Evolutionary conservation across 1,284 basidiomycete species (phyloP).

Genomic region (Pseudozyma thailandica): DNA sequence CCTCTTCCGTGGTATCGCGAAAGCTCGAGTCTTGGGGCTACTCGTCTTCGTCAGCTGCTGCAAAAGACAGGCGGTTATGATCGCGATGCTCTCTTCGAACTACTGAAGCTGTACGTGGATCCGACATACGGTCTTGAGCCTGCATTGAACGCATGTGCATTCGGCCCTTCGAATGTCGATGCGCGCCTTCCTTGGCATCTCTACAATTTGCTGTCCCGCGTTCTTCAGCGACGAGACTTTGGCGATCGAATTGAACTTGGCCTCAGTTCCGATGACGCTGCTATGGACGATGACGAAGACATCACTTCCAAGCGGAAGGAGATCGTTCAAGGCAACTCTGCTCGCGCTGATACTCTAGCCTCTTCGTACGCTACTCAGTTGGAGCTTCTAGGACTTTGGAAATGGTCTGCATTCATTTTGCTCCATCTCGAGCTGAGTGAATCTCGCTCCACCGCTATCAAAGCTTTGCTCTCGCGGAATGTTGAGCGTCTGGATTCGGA

Average conservation of each 20-base stretch:
- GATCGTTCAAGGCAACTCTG: slow-evolving; percentile 64
- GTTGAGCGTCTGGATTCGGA: slow-evolving; percentile 75
- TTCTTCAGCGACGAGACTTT: slow-evolving; percentile 84
- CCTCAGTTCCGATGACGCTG: slow-evolving; percentile 67
- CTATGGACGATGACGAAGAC: slow-evolving; percentile 35
- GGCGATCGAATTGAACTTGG: slow-evolving; percentile 75
- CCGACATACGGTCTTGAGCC: slow-evolving; percentile 71
- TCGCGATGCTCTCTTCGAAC: slow-evolving; percentile 81
- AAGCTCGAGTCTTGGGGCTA: slow-evolving; percentile 50
- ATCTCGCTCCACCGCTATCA: slow-evolving; percentile 79
- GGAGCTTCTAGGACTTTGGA: slow-evolving; percentile 82
- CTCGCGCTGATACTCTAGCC: slow-evolving; percentile 83
- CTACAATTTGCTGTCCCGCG: slow-evolving; percentile 85
- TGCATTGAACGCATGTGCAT: slow-evolving; percentile 76
- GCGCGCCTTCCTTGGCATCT: slow-evolving; percentile 91
- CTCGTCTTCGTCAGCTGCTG: slow-evolving; percentile 48
- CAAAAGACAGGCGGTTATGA: slow-evolving; percentile 47
- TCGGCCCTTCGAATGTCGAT: slow-evolving; percentile 80
- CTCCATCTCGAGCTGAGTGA: slow-evolving; percentile 83
- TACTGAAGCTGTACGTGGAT: slow-evolving; percentile 81
- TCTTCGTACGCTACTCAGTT: slow-evolving; percentile 87
- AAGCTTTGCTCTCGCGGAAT: slow-evolving; percentile 81
- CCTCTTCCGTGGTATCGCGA: slow-evolving; percentile 67
- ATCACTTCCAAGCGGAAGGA: slow-evolving; percentile 44
- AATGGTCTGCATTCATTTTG: slow-evolving; percentile 87